Evolutionary conservation across 345 rosid species (phyloP).

Genomic region (Lumnitzera racemosa): DNA sequence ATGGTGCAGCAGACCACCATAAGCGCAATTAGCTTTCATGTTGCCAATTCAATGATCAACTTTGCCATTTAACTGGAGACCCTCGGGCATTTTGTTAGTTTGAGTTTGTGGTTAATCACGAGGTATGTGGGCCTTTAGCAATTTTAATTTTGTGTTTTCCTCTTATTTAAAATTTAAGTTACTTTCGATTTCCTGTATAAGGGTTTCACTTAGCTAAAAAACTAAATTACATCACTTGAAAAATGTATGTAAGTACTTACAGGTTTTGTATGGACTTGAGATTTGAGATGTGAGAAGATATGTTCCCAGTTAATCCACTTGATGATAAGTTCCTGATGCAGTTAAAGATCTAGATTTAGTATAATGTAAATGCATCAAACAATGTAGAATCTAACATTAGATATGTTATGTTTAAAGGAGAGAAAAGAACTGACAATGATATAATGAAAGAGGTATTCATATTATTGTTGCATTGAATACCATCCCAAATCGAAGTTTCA

Average conservation of each 20-base stretch:
- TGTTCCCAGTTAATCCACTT: slow-evolving; percentile 20
- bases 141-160: too few relatives aligned
- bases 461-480: slow-evolving; percentile 22
- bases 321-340: slow-evolving; percentile 21
- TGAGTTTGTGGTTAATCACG: too few relatives aligned
- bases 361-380: not conserved
- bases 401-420: not conserved
- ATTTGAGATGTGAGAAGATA: slow-evolving; percentile 17
- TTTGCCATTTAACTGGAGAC: too few relatives aligned
- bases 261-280: slow-evolving; percentile 15
- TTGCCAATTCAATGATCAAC: too few relatives aligned
- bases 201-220: too few relatives aligned
- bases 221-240: too few relatives aligned
- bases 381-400: not conserved
- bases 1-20: too few relatives aligned
- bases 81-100: too few relatives aligned
- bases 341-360: not conserved
- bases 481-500: slow-evolving; percentile 17
- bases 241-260: slow-evolving; percentile 13
- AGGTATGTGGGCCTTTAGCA: too few relatives aligned
- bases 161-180: too few relatives aligned
- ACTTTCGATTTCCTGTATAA: too few relatives aligned
- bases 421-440: slow-evolving; percentile 20
- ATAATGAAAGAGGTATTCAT: slow-evolving; percentile 14
- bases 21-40: too few relatives aligned